Conservation (phyloP, 2,329 filamentous ascomycete species). For the Neonectria sp. region DNA sequence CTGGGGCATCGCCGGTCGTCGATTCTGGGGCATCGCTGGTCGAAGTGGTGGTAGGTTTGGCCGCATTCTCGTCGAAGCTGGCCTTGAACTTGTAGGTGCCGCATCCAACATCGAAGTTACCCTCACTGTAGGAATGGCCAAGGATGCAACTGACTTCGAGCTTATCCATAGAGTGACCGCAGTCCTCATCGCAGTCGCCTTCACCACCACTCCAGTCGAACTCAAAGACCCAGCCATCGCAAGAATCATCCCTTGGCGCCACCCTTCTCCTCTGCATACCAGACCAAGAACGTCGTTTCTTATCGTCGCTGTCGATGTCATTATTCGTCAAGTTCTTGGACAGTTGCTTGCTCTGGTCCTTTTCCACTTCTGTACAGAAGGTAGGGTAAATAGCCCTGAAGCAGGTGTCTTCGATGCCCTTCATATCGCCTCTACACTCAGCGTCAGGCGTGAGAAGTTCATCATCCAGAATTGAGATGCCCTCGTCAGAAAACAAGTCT, state of each 20-base stretch:
- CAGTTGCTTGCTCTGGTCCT: not conserved
- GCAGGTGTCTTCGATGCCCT: not conserved
- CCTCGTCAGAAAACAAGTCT: not conserved
- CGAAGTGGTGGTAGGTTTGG: not conserved
- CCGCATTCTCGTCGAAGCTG: not conserved
- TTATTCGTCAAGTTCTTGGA: not conserved
- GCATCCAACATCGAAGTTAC: slow-evolving; percentile 14
- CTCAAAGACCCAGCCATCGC: not conserved
- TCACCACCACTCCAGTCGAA: not conserved
- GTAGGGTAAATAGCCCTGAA: not conserved
- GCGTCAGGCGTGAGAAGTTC: not conserved
- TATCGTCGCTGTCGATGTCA: not conserved
- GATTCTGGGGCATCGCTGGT: not conserved
- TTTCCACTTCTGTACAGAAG: not conserved
- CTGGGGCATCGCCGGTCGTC: too few relatives aligned
- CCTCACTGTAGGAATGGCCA: not conserved
- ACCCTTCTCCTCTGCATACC: not conserved
- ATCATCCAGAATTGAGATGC: not conserved
- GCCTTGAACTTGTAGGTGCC: slow-evolving; percentile 12
- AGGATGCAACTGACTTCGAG: not conserved
- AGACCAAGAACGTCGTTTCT: not conserved
- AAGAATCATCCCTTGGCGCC: not conserved
- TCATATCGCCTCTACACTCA: not conserved
- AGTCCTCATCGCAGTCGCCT: not conserved
- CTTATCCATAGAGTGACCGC: not conserved